Evolutionary conservation across 73 alveolate species (phyloP), one percentile per base, ranked within the genome.

Genomic region (Paramecium tetraurelia): DNA sequence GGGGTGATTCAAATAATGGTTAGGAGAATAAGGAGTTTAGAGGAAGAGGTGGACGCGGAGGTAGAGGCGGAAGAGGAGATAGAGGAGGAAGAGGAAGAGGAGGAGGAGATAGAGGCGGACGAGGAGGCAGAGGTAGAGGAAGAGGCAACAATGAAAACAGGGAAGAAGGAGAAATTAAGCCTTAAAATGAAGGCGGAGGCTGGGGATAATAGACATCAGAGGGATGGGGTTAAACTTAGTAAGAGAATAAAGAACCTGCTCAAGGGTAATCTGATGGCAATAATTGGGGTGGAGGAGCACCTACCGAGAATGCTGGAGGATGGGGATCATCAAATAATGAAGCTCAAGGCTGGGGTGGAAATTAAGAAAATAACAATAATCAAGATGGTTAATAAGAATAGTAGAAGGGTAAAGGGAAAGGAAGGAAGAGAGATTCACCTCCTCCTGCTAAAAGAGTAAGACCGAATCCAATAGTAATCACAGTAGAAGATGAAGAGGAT

Each of bases 361-460:
- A 63, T 33, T 27, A 63, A 12, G 84, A 63, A 14, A 63, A 20
- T 3, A 63, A 20, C 0, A 33, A 31, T 33, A 63, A 63, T 33
- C 14, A 63, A 12, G 46, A 63, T 63, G 46, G 46, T 63, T 31
- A 63, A 31, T 63, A 31, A 27, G 84, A 63, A 5, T 5, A 59
- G 20, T 27, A 12, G 27, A 33, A 24, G 31, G 46, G 46, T 2
- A 63, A 33, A 63, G 84, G 84, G 6, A 63, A 8, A 20, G 84
- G 84, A 22, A 63, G 12, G 84, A 63, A 33, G 31, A 27, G 46
- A 31, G 84, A 63, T 31, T 63, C 84, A 12, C 84, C 84, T 3
- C 84, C 84, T 63, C 84, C 84, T 63, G 84, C 46, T 31, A 63
- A 63, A 63, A 63, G 84, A n/a, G 46, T 63, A 2, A 63, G 84